Evolutionary conservation across 306 rosid genomes (phyloP), one percentile per base, ranked within the genome.

Genomic region (Myrica gale): DNA sequence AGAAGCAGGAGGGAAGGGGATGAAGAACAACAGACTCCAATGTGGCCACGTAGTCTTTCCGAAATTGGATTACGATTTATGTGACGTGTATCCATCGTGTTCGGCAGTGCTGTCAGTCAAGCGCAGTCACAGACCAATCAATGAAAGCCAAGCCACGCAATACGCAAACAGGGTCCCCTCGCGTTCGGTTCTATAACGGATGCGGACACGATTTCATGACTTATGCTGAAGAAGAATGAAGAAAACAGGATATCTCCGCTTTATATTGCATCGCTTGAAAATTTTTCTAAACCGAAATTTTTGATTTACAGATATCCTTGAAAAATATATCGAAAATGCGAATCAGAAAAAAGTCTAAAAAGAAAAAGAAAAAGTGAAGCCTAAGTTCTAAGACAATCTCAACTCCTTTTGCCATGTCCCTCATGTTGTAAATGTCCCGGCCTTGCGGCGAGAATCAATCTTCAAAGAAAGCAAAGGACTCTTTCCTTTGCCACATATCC

Each of bases 41-140:
- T 41, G 61, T 44, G 68, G 88, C 93, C 91, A 89, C 89, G 85
- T 89, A 79, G 61, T 72, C 26, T 74, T 72, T 82, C 57, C 26
- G 10, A 69, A 69, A 78, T 51, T 73, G 87, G 88, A 83, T 83
- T 48, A 76, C 16, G 71, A 70, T 54, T 56, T 42, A 4, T 56
- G 77, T 86, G 79, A 79, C 89, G 85, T 79, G 88, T 8, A 41
- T 0, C 45, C 39, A 20, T 15, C 9, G 48, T 11, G 15, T 0
- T 26, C 0, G 11, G 21, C 15, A 63, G 43, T 39, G 23, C 46
- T 63, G 69, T 63, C 23, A 7, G 69, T 16, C 5, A 16, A 63
- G 69, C 23, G 9, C 37, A 15, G 69, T 63, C 69, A 63, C 69
- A 63, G 48, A 41, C 48, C 48, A 63, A 63, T 41, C 48, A 13